Base-by-base conservation (phyloP, 225 moss, liverwort and hornwort species). In the Physcomitrellopsis africana region DNA sequence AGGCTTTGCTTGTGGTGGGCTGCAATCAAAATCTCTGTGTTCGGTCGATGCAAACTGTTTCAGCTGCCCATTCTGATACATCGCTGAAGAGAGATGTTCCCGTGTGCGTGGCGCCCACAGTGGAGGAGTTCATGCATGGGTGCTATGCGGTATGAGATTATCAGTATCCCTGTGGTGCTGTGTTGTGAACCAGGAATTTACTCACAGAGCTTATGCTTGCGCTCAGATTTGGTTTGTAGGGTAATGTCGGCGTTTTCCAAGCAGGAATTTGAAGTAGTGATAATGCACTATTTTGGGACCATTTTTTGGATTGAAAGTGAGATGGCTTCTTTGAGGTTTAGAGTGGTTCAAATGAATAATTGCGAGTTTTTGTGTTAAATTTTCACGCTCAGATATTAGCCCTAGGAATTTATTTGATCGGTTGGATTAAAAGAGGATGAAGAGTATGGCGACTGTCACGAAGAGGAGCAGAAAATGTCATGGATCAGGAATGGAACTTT, bases 61-160 rank as follows among this genome's bases (percentile, higher is more conserved):
- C 62, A 37, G 42, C 52, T 67, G 4, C 67, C 5, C 67, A 60
- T 52, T 37, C 56, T 1, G 26, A 59, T 48, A 37, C 49, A 23
- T 70, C 15, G 14, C 70, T 0, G 24, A 32, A n/a, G 49, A 23
- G 52, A 44, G 26, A 59, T 47, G 54, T 84, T 81, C 84, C 74
- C 12, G 49, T 51, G 47, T 44, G 24, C 63, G 24, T 72, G 45
- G 37, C 67, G 63, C 84, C 71, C 55, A 26, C 81, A 13, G 75
- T 81, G 62, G 62, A 78, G 10, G 78, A 78, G 32, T 84, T 84
- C 75, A 11, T 75, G 71, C 17, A 17, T 26, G 71, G 63, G 17
- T 75, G 67, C 81, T 81, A 67, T 19, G 11, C 70, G 81, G 81
- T 81, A 41, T 16, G 46, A 0, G 32, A 44, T 68, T 20, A 19